Base-by-base conservation (phyloP, 2,329 filamentous ascomycete species). In the Xylariaceae sp. region DNA sequence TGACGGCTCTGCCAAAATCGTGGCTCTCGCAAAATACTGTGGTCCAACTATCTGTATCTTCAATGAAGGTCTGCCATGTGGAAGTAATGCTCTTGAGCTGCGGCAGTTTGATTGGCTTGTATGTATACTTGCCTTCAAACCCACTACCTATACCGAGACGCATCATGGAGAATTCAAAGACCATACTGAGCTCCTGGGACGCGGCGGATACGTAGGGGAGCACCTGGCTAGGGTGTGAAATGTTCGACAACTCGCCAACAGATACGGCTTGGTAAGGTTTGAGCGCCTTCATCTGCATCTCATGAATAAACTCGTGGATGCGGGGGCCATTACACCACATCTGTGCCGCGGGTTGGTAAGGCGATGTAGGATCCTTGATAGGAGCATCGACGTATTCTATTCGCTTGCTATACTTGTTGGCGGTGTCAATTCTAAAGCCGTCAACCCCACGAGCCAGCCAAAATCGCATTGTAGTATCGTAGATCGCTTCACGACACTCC, bases 391-490 rank as follows among this genome's bases (percentile, higher is more conserved):
- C 80, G 49, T 85, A 81, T 1, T 73, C 74, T 3, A 78, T 77
- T 0, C 78, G 77, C 65, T 90, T 90, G 65, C 82, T 86, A 66
- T 88, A 87, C 72, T 87, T 81, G 70, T 89, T 89, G 70, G 90
- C 86, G 0, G 87, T 86, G 64, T 91, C 87, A 71, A 90, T 81
- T n/a, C 87, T 80, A 75, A 90, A 91, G 3, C 87, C 87, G 40
- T 87, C 83, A 0, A 89, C 85, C 2, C 89, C 89, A 26, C 83
- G 81, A 42, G 89, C 76, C 0, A 94, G 80, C 91, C 91, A 94
- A 68, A 92, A 94, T 24, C 82, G 80, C 81, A 92, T 88, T 4
- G 87, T 80, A n/a, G n/a, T n/a, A 13, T 86, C 78, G 68, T 91
- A 88, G 6, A 92, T 84, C 1, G 88, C 89, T 39, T 82, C 74